These are phyloP conservation scores for Umbelopsis vinacea DNA, from an alignment of 192 early-diverging fungal genomes.

Conservation along the genomic window DNA sequence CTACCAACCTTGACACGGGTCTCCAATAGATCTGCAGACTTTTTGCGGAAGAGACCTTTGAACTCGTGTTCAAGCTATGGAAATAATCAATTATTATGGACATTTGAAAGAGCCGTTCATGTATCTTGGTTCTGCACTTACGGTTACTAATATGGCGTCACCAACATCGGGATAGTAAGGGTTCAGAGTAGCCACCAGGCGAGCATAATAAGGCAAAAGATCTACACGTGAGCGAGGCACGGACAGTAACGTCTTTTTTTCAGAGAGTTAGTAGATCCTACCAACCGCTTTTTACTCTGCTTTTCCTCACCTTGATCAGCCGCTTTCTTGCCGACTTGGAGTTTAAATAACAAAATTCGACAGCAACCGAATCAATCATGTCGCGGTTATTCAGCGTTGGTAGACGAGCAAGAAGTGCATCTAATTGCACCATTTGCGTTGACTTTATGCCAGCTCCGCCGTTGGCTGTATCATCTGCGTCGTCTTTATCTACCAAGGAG, in stretches of 20 bases:
- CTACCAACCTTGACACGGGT: slow-evolving; percentile 69
- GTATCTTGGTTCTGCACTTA: slow-evolving; percentile 26
- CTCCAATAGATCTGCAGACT: slow-evolving; percentile 72
- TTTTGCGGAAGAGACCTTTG: slow-evolving; percentile 73
- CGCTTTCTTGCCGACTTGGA: slow-evolving; percentile 75
- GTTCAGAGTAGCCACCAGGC: slow-evolving; percentile 86
- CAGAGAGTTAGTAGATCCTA: too few relatives aligned
- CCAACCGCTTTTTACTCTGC: too few relatives aligned
- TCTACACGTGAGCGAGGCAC: slow-evolving; percentile 85
- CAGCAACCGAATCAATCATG: slow-evolving; percentile 85
- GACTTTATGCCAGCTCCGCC: slow-evolving; percentile 19
- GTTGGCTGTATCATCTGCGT: slow-evolving; percentile 45
- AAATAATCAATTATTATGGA: slow-evolving; percentile 25
- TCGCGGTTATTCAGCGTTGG: slow-evolving; percentile 80
- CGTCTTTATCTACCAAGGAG: slow-evolving; percentile 25
- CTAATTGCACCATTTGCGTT: slow-evolving; percentile 54
- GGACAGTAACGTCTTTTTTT: slow-evolving; percentile 59
- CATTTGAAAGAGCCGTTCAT: background rate
- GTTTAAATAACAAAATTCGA: slow-evolving; percentile 94
- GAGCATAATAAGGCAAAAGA: slow-evolving; percentile 88
- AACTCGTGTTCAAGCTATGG: slow-evolving; percentile 71
- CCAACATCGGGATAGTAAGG: slow-evolving; percentile 90
- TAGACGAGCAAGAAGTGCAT: slow-evolving; percentile 73
- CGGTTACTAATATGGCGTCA: slow-evolving; percentile 66
- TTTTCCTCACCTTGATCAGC: slow-evolving; percentile 61